Evolutionary conservation across 306 rosid species (phyloP).

Genomic region (Castanea crenata): DNA sequence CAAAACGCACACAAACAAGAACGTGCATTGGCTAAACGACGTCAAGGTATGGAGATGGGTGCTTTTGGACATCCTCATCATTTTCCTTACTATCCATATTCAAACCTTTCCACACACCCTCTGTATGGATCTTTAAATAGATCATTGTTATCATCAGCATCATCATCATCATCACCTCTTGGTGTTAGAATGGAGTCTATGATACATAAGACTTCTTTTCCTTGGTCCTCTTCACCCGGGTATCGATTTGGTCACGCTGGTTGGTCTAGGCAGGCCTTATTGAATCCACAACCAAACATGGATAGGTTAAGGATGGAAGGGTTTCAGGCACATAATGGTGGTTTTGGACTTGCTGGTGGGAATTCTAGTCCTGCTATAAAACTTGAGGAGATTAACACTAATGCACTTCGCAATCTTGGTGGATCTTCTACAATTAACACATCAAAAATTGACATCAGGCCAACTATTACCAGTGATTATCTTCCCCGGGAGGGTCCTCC

Average conservation of each 20-base stretch:
- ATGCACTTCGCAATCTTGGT: background rate
- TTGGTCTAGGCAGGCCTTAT: constrained; percentile 8
- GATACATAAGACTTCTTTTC: constrained; percentile 53
- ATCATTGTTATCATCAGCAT: background rate
- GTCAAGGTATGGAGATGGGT: constrained; percentile 40
- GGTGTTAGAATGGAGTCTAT: constrained; percentile 55
- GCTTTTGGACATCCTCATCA: constrained; percentile 25
- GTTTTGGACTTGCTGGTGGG: background rate
- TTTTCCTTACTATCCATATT: constrained; percentile 40
- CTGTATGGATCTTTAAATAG: constrained; percentile 34
- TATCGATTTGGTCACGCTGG: constrained; percentile 18
- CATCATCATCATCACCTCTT: constrained; percentile 13
- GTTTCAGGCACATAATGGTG: constrained; percentile 10
- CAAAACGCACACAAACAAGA: constrained; percentile 85
- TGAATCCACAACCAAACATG: constrained; percentile 4
- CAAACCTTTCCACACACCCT: constrained; percentile 19
- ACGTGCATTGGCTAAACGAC: constrained; percentile 63
- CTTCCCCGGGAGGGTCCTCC: constrained; percentile 4
- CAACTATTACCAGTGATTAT: background rate
- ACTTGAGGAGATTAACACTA: background rate
- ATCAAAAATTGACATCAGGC: constrained; percentile 5
- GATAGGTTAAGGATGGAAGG: constrained; percentile 26
- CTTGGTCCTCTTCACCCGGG: constrained; percentile 16
- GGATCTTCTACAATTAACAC: background rate
- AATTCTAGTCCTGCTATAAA: background rate